Base-by-base conservation (phyloP, 2,329 filamentous ascomycete species). In the Talaromyces amestolkiae region DNA sequence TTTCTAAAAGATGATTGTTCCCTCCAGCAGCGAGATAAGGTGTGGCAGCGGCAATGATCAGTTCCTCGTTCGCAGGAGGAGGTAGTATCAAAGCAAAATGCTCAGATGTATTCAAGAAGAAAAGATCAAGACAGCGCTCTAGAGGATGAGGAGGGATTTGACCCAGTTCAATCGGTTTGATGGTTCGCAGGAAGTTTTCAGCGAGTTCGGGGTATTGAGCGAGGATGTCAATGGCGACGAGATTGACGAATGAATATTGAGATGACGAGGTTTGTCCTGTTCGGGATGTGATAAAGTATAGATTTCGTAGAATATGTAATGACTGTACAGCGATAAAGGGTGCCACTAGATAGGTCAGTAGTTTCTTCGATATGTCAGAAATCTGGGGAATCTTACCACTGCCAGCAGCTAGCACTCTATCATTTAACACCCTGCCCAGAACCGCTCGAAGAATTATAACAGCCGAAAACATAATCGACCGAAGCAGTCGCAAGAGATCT, bases 71-170 rank as follows among this genome's bases (percentile, higher is more conserved):
- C 2, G 86, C 84, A 3, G 84, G 79, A 0, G 90, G 84, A 0
- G 91, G 81, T 1, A 97, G 78, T 2, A 87, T 80, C 9, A 93
- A 81, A 0, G 92, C 89, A 67, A 97, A 88, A 75, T 96, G 91
- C 75, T 97, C 93, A 2, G 91, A 89, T 0, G 89, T 86, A 73
- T 96, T 95, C 68, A 97, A 85, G 78, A 96, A 96, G 80, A 92
- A 97, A 17, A 96, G 85, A 73, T 95, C 91, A n/a, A 94, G 81
- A 19, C 86, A 89, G 65, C 90, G 85, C 70, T 92, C 86, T 1
- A 92, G 80, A 5, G 89, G 87, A 68, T 90, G 85, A 6, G 80
- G 78, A 0, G 89, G 86, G 37, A 90, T 86, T 45, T 81, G 77
- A 47, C 85, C 83, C 19, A 84, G 75, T 65, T 84, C 80, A 49